A percentile compares a stretch with the other conserved stretches of the same genome.
Evolutionary conservation across 2,329 filamentous ascomycete genomes (phyloP).

Genomic region (Curvularia sp.): DNA sequence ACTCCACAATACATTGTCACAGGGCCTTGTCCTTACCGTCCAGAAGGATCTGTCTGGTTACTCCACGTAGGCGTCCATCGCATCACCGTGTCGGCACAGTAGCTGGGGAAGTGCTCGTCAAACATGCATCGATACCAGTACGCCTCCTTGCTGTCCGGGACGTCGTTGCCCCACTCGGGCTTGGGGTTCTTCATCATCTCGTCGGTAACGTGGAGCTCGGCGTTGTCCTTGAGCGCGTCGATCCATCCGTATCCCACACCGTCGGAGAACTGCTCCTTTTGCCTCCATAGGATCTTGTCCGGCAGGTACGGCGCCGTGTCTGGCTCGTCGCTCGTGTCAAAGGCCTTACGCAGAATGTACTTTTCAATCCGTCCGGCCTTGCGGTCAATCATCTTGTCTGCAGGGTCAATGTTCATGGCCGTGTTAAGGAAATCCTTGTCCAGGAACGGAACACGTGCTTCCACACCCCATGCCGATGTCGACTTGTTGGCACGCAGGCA

Average conservation of each 20-base stretch:
- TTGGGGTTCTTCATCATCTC: slow-evolving; percentile 99
- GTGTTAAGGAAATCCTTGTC: slow-evolving; percentile 96
- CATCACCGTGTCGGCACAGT: slow-evolving; percentile 91
- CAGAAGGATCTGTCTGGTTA: slow-evolving; percentile 93
- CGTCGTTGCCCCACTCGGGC: slow-evolving; percentile 90
- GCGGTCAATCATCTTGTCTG: slow-evolving; percentile 84
- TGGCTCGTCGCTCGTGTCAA: slow-evolving; percentile 90
- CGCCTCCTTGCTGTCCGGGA: slow-evolving; percentile 96
- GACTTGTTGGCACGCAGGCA: slow-evolving; percentile 99
- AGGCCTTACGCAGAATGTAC: slow-evolving; percentile 97
- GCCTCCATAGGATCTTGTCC: slow-evolving; percentile 93
- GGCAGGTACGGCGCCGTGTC: slow-evolving; percentile 86
- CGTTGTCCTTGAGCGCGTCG: slow-evolving; percentile 93
- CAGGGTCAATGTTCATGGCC: slow-evolving; percentile 90
- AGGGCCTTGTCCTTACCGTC: slow-evolving; percentile 65
- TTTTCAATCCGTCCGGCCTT: slow-evolving; percentile 90
- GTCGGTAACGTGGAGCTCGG: slow-evolving; percentile 86
- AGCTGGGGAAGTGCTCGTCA: slow-evolving; percentile 95
- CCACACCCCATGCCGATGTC: slow-evolving; percentile 95
- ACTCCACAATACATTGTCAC: no score
- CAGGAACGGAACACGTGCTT: slow-evolving; percentile 96
- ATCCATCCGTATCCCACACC: slow-evolving; percentile 99
- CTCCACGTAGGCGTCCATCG: slow-evolving; percentile 98
- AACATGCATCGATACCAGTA: slow-evolving; percentile 99
- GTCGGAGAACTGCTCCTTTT: slow-evolving; percentile 99